Evolutionary conservation across 192 early-diverging fungal genomes (phyloP).

Genomic region (Geranomyces michiganensis): DNA sequence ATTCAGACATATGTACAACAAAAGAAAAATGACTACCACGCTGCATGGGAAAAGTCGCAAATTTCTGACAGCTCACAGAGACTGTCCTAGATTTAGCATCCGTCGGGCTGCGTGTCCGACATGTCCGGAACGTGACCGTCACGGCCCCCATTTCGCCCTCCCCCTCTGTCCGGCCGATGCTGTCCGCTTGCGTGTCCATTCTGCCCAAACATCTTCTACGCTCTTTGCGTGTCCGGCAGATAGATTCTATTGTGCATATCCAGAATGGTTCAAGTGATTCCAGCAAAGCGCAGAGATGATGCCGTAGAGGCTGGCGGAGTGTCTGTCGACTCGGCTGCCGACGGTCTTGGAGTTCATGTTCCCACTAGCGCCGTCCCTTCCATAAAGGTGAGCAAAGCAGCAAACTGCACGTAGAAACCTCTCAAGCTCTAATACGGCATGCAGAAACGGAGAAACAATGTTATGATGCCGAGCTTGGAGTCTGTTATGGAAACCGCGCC

Average conservation of each 20-base stretch:
- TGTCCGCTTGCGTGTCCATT: too few relatives aligned
- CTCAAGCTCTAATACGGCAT: background rate
- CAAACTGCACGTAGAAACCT: background rate
- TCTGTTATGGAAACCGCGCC: conserved; percentile 13
- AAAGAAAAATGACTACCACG: too few relatives aligned
- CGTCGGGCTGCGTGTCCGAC: too few relatives aligned
- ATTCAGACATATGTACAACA: background rate
- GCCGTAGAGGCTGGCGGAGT: background rate
- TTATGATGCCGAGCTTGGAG: background rate
- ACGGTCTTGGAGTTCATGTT: too few relatives aligned
- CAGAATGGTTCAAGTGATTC: conserved; percentile 28
- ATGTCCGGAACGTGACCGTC: too few relatives aligned
- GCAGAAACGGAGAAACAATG: conserved; percentile 28
- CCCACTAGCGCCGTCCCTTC: background rate
- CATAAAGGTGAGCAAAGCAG: background rate
- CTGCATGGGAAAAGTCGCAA: too few relatives aligned
- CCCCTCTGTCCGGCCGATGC: too few relatives aligned
- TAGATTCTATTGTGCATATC: background rate
- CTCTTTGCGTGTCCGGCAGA: too few relatives aligned
- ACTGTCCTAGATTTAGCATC: too few relatives aligned
- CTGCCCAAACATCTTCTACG: too few relatives aligned
- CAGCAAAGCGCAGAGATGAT: conserved; percentile 22
- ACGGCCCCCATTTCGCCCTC: too few relatives aligned
- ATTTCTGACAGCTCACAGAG: too few relatives aligned
- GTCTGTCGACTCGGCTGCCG: background rate